Base-by-base conservation (phyloP, 306 rosid species). In the Acacia melanoxylon region DNA sequence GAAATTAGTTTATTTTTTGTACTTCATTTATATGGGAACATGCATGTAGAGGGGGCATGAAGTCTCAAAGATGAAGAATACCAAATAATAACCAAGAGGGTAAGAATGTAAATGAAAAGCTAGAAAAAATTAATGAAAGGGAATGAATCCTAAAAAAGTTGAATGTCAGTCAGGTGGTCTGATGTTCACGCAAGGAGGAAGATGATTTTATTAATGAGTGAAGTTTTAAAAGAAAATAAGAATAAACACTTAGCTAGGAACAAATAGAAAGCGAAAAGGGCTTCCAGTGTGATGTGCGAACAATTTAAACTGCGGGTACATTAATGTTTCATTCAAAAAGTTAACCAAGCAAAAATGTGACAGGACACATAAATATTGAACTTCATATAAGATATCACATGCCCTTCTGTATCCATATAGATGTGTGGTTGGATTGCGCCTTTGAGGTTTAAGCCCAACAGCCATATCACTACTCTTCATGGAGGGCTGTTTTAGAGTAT, bases 281-380 rank as follows among this genome's bases (percentile, higher is more conserved):
- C 29, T 13, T 27, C 46, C 45, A 67, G 10, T 20, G 41, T 73
- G 52, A 45, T 71, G 37, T 24, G 73, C 42, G 61, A 82, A 78
- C 20, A 75, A 66, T 19, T 62, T 62, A 31, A 48, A 49, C 8
- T 49, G 65, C 51, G 49, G 62, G 31, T 82, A 40, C 42, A 40
- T 40, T 75, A n/a, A n/a, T n/a, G 37, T 71, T 72, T 52, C 49
- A 49, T 51, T 68, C 74, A 75, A 56, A 63, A 24, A 75, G 51
- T 13, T 22, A 44, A 44, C 66, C 13, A 58, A 48, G 31, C 7
- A 73, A 74, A 54, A 40, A 74, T 46, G 58, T 61, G 75, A 25
- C 41, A 29, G 19, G 69, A 48, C 41, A 41, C 3, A 22, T 61
- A 35, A 45, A 56, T 37, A 48, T 29, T 78, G 40, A 77, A 78